A percentile compares a stretch with the other conserved stretches of the same genome.
phyloP scores from a whole-genome alignment of 1,284 basidiomycete species.

The Puccinia polysora region DNA sequence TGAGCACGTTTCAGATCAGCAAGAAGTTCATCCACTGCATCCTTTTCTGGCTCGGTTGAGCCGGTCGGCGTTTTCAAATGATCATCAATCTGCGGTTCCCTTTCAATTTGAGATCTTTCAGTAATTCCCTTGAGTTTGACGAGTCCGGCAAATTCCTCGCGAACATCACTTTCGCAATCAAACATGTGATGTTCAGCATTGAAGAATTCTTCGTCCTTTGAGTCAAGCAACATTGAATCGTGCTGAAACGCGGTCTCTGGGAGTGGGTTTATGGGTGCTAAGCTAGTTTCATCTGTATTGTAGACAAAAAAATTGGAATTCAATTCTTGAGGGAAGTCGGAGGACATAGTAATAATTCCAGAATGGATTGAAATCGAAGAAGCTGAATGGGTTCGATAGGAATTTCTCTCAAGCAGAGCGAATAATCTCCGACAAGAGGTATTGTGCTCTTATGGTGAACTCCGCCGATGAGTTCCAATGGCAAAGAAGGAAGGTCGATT shows the following conservation, averaged over 20 bases:
- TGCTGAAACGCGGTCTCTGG: conserved; percentile 16
- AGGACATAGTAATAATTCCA: conserved; percentile 7
- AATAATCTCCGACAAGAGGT: too few relatives aligned
- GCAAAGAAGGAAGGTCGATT: too few relatives aligned
- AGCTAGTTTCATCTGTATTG: conserved; percentile 24
- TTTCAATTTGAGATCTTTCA: neutral
- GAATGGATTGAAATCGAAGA: too few relatives aligned
- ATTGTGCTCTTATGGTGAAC: too few relatives aligned
- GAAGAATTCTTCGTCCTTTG: conserved; percentile 6
- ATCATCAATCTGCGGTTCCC: neutral
- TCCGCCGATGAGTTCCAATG: too few relatives aligned
- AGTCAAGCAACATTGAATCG: conserved; percentile 1
- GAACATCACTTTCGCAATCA: conserved; percentile 9
- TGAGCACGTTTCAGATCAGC: conserved; percentile 18
- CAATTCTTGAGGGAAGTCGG: neutral
- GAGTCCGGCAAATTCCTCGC: neutral
- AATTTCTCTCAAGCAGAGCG: too few relatives aligned
- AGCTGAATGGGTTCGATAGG: too few relatives aligned
- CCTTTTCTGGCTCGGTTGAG: conserved; percentile 8
- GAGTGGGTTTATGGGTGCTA: neutral
- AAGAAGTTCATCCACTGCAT: conserved; percentile 27
- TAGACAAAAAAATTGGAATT: conserved; percentile 14
- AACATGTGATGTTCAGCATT: conserved; percentile 12
- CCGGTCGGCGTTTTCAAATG: conserved; percentile 7
- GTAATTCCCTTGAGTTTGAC: neutral